Evolutionary conservation across 2,329 filamentous ascomycete species (phyloP).

Genomic region (Neopestalotiopsis clavispora): DNA sequence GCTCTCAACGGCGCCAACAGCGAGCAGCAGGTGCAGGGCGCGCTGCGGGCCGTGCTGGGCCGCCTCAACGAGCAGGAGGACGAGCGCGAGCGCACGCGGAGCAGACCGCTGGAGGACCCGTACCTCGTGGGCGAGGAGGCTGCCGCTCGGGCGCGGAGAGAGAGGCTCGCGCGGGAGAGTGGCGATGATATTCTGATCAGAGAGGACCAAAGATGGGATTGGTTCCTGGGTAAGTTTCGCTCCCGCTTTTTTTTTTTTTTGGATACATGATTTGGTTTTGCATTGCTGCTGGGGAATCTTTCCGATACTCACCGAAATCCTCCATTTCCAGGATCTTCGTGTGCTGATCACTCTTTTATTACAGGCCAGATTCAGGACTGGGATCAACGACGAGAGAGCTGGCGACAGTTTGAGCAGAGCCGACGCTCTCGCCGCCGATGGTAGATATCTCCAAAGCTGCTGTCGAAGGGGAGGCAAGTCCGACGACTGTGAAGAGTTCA

Average conservation of each 20-base stretch:
- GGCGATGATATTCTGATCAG: conserved; percentile 58
- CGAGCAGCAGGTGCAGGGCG: conserved; percentile 25
- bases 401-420: conserved; percentile 39
- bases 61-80: conserved; percentile 24
- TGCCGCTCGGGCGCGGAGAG: conserved; percentile 60
- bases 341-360: conserved; percentile 17
- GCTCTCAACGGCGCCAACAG: conserved; percentile 17
- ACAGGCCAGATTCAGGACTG: conserved; percentile 55
- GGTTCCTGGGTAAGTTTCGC: conserved; percentile 56
- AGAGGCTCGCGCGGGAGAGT: conserved; percentile 61
- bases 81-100: conserved; percentile 25
- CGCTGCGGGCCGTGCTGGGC: conserved; percentile 31
- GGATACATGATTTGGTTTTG: not conserved
- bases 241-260: not conserved
- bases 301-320: no score
- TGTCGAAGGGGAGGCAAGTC: not conserved
- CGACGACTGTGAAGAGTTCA: not conserved
- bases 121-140: conserved; percentile 70
- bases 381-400: conserved; percentile 56
- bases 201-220: conserved; percentile 66
- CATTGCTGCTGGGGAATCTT: not conserved
- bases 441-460: not conserved
- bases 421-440: conserved; percentile 6
- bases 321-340: no score
- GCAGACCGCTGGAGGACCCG: conserved; percentile 67